These are phyloP conservation scores for Saturnispora silvae DNA, from an alignment of 805 yeast species.

Conservation along the genomic window DNA sequence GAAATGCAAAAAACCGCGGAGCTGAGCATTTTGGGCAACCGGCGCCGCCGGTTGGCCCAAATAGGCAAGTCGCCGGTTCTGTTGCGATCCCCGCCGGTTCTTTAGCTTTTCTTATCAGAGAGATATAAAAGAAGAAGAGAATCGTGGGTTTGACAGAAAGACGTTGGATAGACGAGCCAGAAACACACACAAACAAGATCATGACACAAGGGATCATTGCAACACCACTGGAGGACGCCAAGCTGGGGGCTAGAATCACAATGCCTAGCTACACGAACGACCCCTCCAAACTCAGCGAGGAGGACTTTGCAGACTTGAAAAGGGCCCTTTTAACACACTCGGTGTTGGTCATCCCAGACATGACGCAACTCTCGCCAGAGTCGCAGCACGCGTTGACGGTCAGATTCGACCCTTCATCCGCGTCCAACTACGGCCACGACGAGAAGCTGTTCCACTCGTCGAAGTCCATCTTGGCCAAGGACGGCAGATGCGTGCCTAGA, in stretches of 20 bases:
- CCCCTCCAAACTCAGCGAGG: slow-evolving; percentile 56
- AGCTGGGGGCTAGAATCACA: slow-evolving; percentile 59
- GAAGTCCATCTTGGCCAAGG: slow-evolving; percentile 63
- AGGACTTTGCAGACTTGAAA: slow-evolving; percentile 51
- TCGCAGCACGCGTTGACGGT: slow-evolving; percentile 71
- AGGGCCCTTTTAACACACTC: slow-evolving; percentile 58
- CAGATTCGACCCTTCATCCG: slow-evolving; percentile 65
- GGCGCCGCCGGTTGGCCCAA: slow-evolving; percentile 6
- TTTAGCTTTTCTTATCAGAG: slow-evolving; percentile 1
- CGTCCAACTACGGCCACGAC: slow-evolving; percentile 74
- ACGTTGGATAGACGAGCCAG: background rate
- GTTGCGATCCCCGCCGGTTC: no score
- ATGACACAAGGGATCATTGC: slow-evolving; percentile 21
- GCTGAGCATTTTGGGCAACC: slow-evolving; percentile 1
- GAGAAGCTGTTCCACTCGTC: slow-evolving; percentile 55
- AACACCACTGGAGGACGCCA: slow-evolving; percentile 37
- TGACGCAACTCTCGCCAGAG: slow-evolving; percentile 55
- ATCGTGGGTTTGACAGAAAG: background rate
- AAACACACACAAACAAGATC: background rate
- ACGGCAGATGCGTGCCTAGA: slow-evolving; percentile 66
- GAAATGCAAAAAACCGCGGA: background rate
- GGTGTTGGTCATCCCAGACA: slow-evolving; percentile 67
- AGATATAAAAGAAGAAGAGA: background rate
- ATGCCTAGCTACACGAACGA: slow-evolving; percentile 65
- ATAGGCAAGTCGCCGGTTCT: slow-evolving; percentile 2